A percentile compares a stretch with the other conserved stretches of the same genome.
Conservation (phyloP, 1,284 basidiomycete genomes). For the Paramarasmius palmivorus region DNA sequence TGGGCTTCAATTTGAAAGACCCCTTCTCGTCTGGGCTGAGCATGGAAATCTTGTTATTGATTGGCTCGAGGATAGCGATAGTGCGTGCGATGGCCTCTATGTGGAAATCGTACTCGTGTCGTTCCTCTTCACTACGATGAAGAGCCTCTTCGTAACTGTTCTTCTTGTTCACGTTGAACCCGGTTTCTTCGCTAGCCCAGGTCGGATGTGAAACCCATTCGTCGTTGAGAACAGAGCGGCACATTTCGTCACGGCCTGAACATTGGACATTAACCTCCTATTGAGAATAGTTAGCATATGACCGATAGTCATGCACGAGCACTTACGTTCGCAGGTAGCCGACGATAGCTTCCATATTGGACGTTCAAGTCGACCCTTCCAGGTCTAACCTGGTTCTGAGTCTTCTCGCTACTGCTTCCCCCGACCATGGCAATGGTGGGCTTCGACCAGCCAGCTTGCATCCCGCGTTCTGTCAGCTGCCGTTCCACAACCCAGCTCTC, state of each 20-base stretch:
- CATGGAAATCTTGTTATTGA: slow-evolving; percentile 85
- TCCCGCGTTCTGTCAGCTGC: slow-evolving; percentile 25
- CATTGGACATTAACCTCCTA: slow-evolving; percentile 89
- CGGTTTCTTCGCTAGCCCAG: slow-evolving; percentile 91
- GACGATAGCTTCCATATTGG: slow-evolving; percentile 86
- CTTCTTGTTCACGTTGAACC: slow-evolving; percentile 91
- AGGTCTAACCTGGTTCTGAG: slow-evolving; percentile 35
- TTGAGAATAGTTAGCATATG: slow-evolving; percentile 2
- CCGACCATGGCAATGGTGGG: slow-evolving; percentile 38
- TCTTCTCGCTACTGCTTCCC: slow-evolving; percentile 47
- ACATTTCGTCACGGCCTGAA: slow-evolving; percentile 96
- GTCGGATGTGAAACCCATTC: slow-evolving; percentile 97
- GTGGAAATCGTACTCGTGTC: slow-evolving; percentile 99
- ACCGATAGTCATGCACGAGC: slow-evolving; percentile 3
- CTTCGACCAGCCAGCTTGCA: slow-evolving; percentile 40
- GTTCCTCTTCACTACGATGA: slow-evolving; percentile 97
- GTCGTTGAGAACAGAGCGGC: slow-evolving; percentile 94
- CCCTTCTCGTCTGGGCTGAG: slow-evolving; percentile 82
- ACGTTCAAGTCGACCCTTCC: slow-evolving; percentile 56
- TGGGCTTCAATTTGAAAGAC: slow-evolving; percentile 88
- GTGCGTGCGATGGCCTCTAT: slow-evolving; percentile 97
- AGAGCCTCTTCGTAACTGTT: slow-evolving; percentile 96
- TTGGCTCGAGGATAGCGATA: slow-evolving; percentile 89
- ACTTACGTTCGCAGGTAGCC: slow-evolving; percentile 76
- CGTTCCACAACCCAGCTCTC: slow-evolving; percentile 50